phyloP scores from a whole-genome alignment of 805 yeast genomes.

The Yarrowia sp. region DNA sequence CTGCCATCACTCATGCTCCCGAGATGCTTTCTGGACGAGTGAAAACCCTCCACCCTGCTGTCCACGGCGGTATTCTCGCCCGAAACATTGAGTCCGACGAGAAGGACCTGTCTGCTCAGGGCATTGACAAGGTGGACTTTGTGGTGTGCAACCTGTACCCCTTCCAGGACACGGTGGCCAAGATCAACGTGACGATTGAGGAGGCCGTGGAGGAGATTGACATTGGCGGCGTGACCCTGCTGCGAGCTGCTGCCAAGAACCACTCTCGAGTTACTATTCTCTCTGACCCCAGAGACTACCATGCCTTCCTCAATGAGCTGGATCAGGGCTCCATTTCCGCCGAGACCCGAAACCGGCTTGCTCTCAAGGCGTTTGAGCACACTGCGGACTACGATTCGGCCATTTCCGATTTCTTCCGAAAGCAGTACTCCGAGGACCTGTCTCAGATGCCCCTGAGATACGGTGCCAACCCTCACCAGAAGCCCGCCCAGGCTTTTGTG shows the following conservation, averaged over 20 bases:
- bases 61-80: constrained; percentile 91
- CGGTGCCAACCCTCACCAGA: constrained; percentile 99
- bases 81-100: constrained; percentile 90
- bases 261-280: constrained; percentile 94
- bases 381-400: constrained; percentile 97
- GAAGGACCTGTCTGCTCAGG: constrained; percentile 80
- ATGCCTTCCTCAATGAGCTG: constrained; percentile 80
- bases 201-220: constrained; percentile 99
- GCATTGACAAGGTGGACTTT: constrained; percentile 92
- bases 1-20: constrained; percentile 94
- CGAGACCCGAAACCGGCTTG: constrained; percentile 75
- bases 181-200: constrained; percentile 89
- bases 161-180: constrained; percentile 94
- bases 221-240: constrained; percentile 95
- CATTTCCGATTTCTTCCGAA: constrained; percentile 95
- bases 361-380: constrained; percentile 96
- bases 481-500: constrained; percentile 97
- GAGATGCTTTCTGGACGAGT: constrained; percentile 99
- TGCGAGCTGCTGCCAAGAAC: constrained; percentile 98
- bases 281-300: constrained; percentile 92
- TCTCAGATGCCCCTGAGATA: constrained; percentile 93
- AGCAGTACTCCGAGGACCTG: constrained; percentile 85
- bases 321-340: constrained; percentile 66
- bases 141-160: constrained; percentile 98
- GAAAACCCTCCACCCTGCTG: constrained; percentile 97